A percentile compares a stretch with the other conserved stretches of the same genome.
Evolutionary conservation across 257 asterid genomes (phyloP).

Genomic region (Thymus quinquecostatus): DNA sequence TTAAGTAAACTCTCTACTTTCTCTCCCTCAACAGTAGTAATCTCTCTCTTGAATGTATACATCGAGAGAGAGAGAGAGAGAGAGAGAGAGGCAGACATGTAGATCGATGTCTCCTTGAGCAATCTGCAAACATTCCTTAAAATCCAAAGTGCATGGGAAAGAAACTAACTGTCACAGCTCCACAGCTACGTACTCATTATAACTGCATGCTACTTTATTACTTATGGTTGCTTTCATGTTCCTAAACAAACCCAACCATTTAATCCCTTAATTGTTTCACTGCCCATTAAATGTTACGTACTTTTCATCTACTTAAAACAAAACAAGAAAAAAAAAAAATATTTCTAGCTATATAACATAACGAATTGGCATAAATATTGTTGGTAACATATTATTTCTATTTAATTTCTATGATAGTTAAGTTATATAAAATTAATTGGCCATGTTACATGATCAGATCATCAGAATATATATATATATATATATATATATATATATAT

Average conservation of each 20-base stretch:
- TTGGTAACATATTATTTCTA: too few species aligned
- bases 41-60: too few species aligned
- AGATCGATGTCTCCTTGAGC: conserved; percentile 24
- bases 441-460: too few species aligned
- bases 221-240: conserved; percentile 37
- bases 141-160: neutral
- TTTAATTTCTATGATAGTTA: too few species aligned
- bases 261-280: conserved; percentile 27
- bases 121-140: conserved; percentile 25
- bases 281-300: conserved; percentile 9
- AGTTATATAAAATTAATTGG: too few species aligned
- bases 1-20: too few species aligned
- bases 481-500: too few species aligned
- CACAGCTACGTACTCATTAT: neutral
- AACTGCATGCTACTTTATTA: conserved; percentile 10
- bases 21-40: neutral
- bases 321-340: neutral
- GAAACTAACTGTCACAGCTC: conserved; percentile 20
- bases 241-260: conserved; percentile 34
- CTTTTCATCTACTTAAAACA: neutral
- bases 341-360: too few species aligned
- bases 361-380: too few species aligned
- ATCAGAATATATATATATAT: too few species aligned
- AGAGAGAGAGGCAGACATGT: conserved; percentile 12
- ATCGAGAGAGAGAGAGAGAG: neutral